Evolutionary conservation across 2,329 filamentous ascomycete genomes (phyloP).

Genomic region (Phyllosticta citrichinensis): DNA sequence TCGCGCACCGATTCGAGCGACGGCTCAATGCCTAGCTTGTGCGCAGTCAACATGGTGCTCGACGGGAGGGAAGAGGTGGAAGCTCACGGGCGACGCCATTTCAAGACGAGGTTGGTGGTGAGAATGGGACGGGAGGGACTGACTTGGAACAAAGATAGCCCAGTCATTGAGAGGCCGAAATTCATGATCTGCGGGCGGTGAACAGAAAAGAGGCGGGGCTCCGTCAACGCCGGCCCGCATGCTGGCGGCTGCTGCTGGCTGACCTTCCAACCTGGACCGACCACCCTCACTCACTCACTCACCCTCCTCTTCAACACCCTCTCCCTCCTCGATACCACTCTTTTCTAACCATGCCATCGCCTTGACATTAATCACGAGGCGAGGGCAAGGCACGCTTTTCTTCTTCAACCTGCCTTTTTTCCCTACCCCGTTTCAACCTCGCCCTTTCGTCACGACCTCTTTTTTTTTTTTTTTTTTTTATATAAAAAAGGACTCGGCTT

Average conservation of each 20-base stretch:
- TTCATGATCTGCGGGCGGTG: not conserved
- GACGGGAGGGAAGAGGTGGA: not conserved
- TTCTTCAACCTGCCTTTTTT: slow-evolving; percentile 2
- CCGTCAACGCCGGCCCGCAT: not conserved
- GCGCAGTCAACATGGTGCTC: not conserved
- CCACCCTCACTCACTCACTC: no score
- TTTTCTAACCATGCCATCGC: not conserved
- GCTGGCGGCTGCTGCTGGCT: not conserved
- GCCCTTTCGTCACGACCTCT: not conserved
- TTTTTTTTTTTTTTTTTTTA: no score
- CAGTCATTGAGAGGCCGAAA: not conserved
- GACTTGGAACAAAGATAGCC: not conserved
- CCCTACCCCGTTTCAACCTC: not conserved
- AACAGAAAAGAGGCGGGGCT: not conserved
- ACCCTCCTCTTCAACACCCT: not conserved
- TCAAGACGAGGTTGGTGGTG: not conserved
- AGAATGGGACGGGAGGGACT: no score
- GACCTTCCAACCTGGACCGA: no score
- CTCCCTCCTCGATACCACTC: no score
- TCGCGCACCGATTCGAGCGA: slow-evolving; percentile 51
- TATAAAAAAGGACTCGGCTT: not conserved
- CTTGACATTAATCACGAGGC: not conserved
- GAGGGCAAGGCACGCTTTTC: not conserved
- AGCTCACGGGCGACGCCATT: slow-evolving; percentile 7
- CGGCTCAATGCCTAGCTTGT: slow-evolving; percentile 38